Evolutionary conservation across 306 rosid species (phyloP), one percentile per base, ranked within the genome.

Genomic region (Glycine tomentella): DNA sequence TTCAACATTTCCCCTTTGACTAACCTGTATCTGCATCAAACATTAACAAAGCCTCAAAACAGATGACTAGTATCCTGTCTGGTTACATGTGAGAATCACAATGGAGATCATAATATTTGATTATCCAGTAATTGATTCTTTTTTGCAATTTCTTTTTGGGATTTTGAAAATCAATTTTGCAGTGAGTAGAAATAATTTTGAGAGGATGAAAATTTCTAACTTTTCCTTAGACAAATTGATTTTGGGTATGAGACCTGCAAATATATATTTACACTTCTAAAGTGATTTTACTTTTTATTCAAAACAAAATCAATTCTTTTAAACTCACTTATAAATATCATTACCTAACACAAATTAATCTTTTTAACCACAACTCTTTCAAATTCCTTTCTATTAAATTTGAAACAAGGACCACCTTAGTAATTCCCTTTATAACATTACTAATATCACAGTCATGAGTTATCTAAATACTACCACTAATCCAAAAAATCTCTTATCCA

Each of bases 1-100:
- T 80, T 87, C 81, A 78, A 4, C 89, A 87, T 75, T 61, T 81
- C 86, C 63, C 86, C 88, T 62, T 78, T 87, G 49, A 83, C 82
- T 40, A 87, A 61, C 52, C 33, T 83, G 17, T 74, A 73, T 56
- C 88, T 81, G 69, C 75, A 76, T 14, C 13, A 15, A 57, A 65
- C 70, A 56, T 16, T 12, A 48, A 62, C 45, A 59, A 20, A 53
- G 46, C 13, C 74, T 11, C 33, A 62, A 57, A 79, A 36, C 6
- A 52, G 33, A 40, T 78, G 8, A 65, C 11, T 42, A 11, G 38
- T 3, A 16, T 11, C 14, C 11, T 66, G 31, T 38, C 3, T 40
- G 49, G 12, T 67, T 9, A 44, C 52, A 42, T 40, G 33, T 42
- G 58, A 53, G 10, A 53, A 53, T 7, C 58, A 6, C 3, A 9